phyloP scores from a whole-genome alignment of 495 filamentous ascomycete genomes.

The Durotheca rogersii region DNA sequence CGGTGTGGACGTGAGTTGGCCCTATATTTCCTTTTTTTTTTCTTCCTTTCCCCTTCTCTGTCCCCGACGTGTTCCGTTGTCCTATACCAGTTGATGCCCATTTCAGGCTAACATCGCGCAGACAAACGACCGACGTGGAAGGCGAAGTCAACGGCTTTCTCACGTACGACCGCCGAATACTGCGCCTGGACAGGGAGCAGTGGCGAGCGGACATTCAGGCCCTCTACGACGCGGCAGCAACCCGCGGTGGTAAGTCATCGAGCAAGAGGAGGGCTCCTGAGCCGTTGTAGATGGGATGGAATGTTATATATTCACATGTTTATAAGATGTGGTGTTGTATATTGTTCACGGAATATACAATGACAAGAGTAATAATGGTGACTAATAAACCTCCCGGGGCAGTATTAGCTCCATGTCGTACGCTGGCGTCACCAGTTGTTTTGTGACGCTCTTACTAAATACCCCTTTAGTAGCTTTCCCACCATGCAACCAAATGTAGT shows the following conservation, averaged over 20 bases:
- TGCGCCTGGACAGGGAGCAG: constrained; percentile 55
- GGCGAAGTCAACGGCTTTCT: constrained; percentile 72
- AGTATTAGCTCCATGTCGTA: too few species aligned
- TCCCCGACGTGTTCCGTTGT: too few species aligned
- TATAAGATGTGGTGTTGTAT: constrained; percentile 1
- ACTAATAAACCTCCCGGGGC: too few species aligned
- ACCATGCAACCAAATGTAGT: too few species aligned
- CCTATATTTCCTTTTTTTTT: too few species aligned
- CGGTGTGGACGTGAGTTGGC: constrained; percentile 37
- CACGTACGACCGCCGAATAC: constrained; percentile 62
- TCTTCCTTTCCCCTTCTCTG: neutral
- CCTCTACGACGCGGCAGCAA: constrained; percentile 56
- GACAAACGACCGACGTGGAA: constrained; percentile 71
- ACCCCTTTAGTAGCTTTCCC: too few species aligned
- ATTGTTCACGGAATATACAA: constrained; percentile 4
- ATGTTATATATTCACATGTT: neutral
- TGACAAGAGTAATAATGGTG: too few species aligned
- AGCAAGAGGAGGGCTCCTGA: constrained; percentile 3
- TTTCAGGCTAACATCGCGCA: constrained; percentile 32
- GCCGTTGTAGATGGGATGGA: neutral
- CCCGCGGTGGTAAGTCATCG: constrained; percentile 18
- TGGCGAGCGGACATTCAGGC: constrained; percentile 62
- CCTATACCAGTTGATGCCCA: neutral
- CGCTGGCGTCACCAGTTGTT: too few species aligned
- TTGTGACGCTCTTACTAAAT: too few species aligned